A percentile compares a stretch with the other conserved stretches of the same genome.
Evolutionary conservation across 2,329 filamentous ascomycete genomes (phyloP).

Genomic region (Aureobasidium melanogenum): DNA sequence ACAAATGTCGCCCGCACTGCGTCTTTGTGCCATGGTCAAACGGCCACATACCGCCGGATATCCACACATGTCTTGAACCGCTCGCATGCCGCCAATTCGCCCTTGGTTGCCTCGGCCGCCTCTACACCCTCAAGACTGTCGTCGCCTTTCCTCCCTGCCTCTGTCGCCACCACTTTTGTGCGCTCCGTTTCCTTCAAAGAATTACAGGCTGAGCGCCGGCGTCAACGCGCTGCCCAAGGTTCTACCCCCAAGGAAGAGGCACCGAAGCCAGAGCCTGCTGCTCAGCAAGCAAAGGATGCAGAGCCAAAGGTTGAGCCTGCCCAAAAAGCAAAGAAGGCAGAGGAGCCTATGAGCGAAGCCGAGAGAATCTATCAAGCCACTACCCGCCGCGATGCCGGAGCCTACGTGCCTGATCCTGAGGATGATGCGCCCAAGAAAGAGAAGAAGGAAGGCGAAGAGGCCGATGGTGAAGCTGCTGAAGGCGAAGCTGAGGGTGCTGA

Average conservation of each 20-base stretch:
- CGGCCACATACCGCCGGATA: slow-evolving; percentile 42
- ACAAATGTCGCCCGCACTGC: slow-evolving; percentile 28
- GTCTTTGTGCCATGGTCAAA: slow-evolving; percentile 35
- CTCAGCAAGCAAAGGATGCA: slow-evolving; percentile 6
- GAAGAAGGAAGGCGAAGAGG: slow-evolving; percentile 18
- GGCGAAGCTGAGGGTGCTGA: slow-evolving; percentile 39
- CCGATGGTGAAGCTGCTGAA: slow-evolving; percentile 35
- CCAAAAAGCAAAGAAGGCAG: slow-evolving; percentile 18
- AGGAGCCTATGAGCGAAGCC: slow-evolving; percentile 13
- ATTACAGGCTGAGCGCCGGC: slow-evolving; percentile 27
- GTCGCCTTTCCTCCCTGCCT: slow-evolving; percentile 36
- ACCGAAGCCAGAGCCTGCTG: slow-evolving; percentile 29
- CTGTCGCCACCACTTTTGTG: slow-evolving; percentile 33
- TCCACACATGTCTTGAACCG: slow-evolving; percentile 16
- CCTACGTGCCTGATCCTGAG: slow-evolving; percentile 27
- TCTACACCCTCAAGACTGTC: slow-evolving; percentile 29
- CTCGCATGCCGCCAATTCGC: not conserved
- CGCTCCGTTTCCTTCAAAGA: slow-evolving; percentile 37
- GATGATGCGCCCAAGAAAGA: slow-evolving; percentile 28
- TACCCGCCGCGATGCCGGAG: slow-evolving; percentile 25
- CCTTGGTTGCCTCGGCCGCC: slow-evolving; percentile 14
- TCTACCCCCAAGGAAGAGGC: slow-evolving; percentile 26
- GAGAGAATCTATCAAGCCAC: slow-evolving; percentile 9
- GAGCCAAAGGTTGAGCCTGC: slow-evolving; percentile 26
- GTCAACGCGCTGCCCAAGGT: slow-evolving; percentile 27